Evolutionary conservation across 495 filamentous ascomycete genomes (phyloP).

Genomic region (Aspergillus biplanus): DNA sequence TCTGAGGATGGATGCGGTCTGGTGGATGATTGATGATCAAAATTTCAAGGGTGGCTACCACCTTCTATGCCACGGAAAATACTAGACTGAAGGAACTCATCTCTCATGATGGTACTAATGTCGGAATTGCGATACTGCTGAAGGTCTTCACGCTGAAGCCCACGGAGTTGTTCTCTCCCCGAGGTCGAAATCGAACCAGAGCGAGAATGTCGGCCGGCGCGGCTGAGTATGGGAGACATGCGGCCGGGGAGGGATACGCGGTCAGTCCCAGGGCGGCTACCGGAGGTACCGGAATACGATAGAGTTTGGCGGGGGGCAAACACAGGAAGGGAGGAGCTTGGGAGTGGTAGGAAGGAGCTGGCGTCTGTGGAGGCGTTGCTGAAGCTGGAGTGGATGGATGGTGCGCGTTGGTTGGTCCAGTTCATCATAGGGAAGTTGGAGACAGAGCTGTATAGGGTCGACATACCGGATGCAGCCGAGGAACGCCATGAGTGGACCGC

Average conservation of each 20-base stretch:
- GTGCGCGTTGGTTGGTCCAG: constrained; percentile 23
- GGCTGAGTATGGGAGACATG: constrained; percentile 21
- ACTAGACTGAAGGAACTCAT: constrained; percentile 43
- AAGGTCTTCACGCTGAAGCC: constrained; percentile 43
- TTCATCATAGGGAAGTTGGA: constrained; percentile 31
- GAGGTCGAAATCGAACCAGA: constrained; percentile 35
- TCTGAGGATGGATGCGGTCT: too few relatives aligned
- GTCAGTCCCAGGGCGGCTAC: constrained; percentile 23
- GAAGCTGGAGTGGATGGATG: constrained; percentile 37
- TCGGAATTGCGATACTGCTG: constrained; percentile 47
- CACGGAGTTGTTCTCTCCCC: constrained; percentile 42
- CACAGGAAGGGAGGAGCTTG: constrained; percentile 38
- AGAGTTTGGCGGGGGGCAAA: constrained; percentile 42
- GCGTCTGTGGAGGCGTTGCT: constrained; percentile 40
- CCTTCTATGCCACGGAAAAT: constrained; percentile 24
- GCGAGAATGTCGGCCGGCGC: constrained; percentile 26
- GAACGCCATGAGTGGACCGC: constrained; percentile 47
- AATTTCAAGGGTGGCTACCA: constrained; percentile 11
- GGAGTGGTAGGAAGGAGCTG: constrained; percentile 34
- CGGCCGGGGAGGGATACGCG: constrained; percentile 23
- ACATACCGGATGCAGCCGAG: constrained; percentile 41
- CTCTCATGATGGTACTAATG: constrained; percentile 45
- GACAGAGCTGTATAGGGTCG: constrained; percentile 37
- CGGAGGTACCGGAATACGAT: constrained; percentile 20
- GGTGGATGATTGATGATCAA: not conserved